phyloP scores from a whole-genome alignment of 257 asterid species.

The Petrea volubilis region DNA sequence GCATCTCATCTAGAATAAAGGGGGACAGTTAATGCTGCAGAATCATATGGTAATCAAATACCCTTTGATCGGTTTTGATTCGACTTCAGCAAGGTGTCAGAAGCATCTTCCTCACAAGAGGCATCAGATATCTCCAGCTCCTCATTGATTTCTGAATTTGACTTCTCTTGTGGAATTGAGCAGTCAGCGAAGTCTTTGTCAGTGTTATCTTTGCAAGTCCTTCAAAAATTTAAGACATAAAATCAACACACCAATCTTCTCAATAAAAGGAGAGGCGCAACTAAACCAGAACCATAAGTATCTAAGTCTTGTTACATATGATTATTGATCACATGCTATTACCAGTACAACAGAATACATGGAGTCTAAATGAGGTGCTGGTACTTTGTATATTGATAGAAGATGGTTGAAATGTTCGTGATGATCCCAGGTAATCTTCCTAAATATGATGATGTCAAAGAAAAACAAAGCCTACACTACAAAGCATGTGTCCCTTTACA shows the following conservation, averaged over 20 bases:
- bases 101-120: constrained; percentile 66
- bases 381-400: neutral
- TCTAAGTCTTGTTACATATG: too few species aligned
- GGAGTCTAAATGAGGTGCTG: neutral
- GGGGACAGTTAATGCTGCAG: constrained; percentile 9
- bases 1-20: constrained; percentile 17
- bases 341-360: neutral
- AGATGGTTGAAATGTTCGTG: neutral
- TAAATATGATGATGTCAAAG: constrained; percentile 1
- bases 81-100: constrained; percentile 40
- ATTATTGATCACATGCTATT: neutral
- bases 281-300: neutral
- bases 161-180: constrained; percentile 89
- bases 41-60: constrained; percentile 32
- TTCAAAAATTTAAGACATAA: constrained; percentile 33
- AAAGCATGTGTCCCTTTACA: constrained; percentile 5
- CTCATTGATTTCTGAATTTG: constrained; percentile 77
- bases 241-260: constrained; percentile 17
- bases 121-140: constrained; percentile 89
- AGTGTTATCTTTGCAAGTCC: constrained; percentile 85
- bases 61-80: constrained; percentile 44
- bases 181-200: constrained; percentile 71
- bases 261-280: neutral
- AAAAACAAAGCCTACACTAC: neutral
- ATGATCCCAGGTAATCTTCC: neutral